A percentile compares a stretch with the other conserved stretches of the same genome.
Conservation (phyloP, 768 basidiomycete species). For the Pleurotus tuoliensis region DNA sequence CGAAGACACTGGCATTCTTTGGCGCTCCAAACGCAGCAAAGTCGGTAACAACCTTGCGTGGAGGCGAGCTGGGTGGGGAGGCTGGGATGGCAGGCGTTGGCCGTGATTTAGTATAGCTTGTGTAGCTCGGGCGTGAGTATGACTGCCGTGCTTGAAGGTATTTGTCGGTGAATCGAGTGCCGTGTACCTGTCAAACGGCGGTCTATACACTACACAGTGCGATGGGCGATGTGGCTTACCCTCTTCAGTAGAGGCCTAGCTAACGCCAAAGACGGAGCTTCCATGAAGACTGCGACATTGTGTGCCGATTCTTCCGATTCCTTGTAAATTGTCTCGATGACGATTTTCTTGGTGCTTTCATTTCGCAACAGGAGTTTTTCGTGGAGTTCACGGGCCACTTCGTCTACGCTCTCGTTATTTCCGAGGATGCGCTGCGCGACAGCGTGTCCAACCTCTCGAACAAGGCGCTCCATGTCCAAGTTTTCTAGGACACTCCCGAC, state of each 20-base stretch:
- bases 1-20: slow-evolving; percentile 73
- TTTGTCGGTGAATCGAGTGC: slow-evolving; percentile 96
- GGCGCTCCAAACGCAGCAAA: slow-evolving; percentile 85
- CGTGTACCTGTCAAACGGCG: slow-evolving; percentile 64
- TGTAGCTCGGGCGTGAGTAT: slow-evolving; percentile 49
- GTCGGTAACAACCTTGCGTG: slow-evolving; percentile 84
- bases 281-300: slow-evolving; percentile 84
- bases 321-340: slow-evolving; percentile 94
- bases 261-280: slow-evolving; percentile 63
- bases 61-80: slow-evolving; percentile 60
- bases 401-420: slow-evolving; percentile 94
- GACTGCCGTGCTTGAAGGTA: slow-evolving; percentile 76
- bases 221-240: slow-evolving; percentile 36
- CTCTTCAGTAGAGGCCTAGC: slow-evolving; percentile 77
- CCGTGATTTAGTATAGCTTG: slow-evolving; percentile 35
- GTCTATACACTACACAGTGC: too few relatives aligned
- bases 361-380: slow-evolving; percentile 87
- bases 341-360: slow-evolving; percentile 95
- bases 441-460: slow-evolving; percentile 90
- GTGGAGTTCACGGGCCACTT: slow-evolving; percentile 92
- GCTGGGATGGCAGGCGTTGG: slow-evolving; percentile 24
- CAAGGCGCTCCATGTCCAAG: slow-evolving; percentile 95
- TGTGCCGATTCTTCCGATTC: slow-evolving; percentile 85
- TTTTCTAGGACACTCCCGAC: slow-evolving; percentile 97
- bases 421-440: slow-evolving; percentile 90